Conservation (phyloP, 2,329 filamentous ascomycete genomes). For the Xylaria sp. region DNA sequence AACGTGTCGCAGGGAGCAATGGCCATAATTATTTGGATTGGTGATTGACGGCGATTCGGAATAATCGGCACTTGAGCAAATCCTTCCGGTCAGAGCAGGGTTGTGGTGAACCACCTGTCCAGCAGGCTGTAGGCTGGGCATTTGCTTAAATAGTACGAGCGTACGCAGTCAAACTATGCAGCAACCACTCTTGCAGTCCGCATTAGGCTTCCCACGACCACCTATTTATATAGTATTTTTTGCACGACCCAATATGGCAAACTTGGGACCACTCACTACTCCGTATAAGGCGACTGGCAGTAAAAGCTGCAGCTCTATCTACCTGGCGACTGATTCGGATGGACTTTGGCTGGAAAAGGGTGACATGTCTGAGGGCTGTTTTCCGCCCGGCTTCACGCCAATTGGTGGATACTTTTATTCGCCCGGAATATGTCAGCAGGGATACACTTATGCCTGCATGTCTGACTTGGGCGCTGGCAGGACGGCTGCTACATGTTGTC, state of each 20-base stretch:
- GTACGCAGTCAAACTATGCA: not conserved
- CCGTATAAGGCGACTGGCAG: not conserved
- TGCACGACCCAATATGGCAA: not conserved
- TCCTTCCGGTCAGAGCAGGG: no score
- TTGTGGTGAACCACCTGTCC: no score
- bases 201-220: not conserved
- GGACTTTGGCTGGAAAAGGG: constrained; percentile 7
- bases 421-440: constrained; percentile 8
- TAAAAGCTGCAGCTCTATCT: not conserved
- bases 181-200: not conserved
- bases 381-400: not conserved
- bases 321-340: not conserved
- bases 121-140: no score
- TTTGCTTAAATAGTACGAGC: no score
- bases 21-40: no score
- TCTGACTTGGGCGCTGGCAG: not conserved
- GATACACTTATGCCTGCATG: constrained; percentile 26
- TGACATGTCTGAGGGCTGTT: not conserved
- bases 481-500: not conserved
- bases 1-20: no score
- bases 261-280: constrained; percentile 4
- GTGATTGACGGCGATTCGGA: no score
- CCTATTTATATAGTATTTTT: not conserved
- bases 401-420: constrained; percentile 7
- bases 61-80: no score